phyloP scores from a whole-genome alignment of 2,329 filamentous ascomycete species.

The Capronia epimyces region DNA sequence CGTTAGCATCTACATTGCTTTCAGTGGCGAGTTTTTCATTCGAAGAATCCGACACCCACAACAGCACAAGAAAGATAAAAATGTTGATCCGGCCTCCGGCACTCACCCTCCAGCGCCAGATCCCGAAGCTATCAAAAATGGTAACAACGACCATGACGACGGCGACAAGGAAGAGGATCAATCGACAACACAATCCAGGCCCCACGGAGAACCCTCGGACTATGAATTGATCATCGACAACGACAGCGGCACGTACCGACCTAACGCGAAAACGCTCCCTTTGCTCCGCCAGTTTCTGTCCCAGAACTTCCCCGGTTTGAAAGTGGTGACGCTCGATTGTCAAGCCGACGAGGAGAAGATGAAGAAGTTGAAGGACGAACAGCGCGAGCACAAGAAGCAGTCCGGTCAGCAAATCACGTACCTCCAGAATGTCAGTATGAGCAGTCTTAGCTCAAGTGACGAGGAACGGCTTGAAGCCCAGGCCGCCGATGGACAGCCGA shows the following conservation, averaged over 20 bases:
- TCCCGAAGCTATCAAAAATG: slow-evolving; percentile 34
- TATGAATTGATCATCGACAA: slow-evolving; percentile 95
- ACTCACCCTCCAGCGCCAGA: slow-evolving; percentile 44
- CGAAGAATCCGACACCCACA: slow-evolving; percentile 56
- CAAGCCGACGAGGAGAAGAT: slow-evolving; percentile 65
- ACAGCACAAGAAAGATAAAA: slow-evolving; percentile 30
- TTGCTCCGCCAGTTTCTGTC: slow-evolving; percentile 65
- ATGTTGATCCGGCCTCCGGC: slow-evolving; percentile 34
- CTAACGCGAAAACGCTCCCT: slow-evolving; percentile 70
- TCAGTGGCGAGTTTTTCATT: slow-evolving; percentile 88
- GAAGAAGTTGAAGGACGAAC: slow-evolving; percentile 67
- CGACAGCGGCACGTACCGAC: slow-evolving; percentile 87
- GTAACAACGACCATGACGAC: slow-evolving; percentile 28
- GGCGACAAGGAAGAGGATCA: neutral
- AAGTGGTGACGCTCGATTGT: slow-evolving; percentile 69
- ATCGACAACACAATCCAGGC: neutral
- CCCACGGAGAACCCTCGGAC: slow-evolving; percentile 47
- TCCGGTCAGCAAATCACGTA: slow-evolving; percentile 51
- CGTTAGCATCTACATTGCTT: slow-evolving; percentile 85
- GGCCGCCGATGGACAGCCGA: slow-evolving; percentile 9
- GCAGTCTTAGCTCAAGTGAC: slow-evolving; percentile 51
- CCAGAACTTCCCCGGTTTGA: slow-evolving; percentile 69
- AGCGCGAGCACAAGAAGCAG: slow-evolving; percentile 67
- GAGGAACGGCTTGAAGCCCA: slow-evolving; percentile 51
- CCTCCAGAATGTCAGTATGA: slow-evolving; percentile 46